Conservation (phyloP, 805 yeast species). For the Kazachstania taianensis region DNA sequence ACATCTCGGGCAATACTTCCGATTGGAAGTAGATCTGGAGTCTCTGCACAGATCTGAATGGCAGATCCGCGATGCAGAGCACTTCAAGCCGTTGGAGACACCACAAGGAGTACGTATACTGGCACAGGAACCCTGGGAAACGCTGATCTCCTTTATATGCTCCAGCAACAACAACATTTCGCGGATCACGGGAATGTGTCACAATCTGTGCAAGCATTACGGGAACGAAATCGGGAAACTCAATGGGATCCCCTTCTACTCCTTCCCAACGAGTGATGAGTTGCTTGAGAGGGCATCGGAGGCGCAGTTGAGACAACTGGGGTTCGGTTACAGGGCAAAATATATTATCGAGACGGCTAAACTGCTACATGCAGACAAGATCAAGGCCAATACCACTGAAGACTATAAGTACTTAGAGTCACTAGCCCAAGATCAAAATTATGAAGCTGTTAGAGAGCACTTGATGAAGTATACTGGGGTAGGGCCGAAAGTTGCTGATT, state of each 20-base stretch:
- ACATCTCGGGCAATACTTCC: constrained; percentile 59
- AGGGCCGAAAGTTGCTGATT: constrained; percentile 97
- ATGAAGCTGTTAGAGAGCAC: constrained; percentile 24
- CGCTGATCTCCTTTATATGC: constrained; percentile 80
- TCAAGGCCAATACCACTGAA: neutral
- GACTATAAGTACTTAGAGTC: neutral
- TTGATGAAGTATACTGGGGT: constrained; percentile 71
- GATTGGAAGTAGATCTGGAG: constrained; percentile 45
- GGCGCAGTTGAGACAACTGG: constrained; percentile 33
- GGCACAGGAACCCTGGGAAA: constrained; percentile 96
- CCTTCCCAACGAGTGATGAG: constrained; percentile 62
- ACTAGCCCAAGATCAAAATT: constrained; percentile 32
- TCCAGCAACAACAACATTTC: constrained; percentile 94
- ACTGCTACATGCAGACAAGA: constrained; percentile 33
- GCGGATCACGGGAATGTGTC: constrained; percentile 88
- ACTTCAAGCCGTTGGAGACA: constrained; percentile 26
- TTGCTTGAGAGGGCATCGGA: constrained; percentile 38
- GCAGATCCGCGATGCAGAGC: constrained; percentile 45
- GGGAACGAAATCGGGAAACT: constrained; percentile 50
- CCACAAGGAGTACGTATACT: constrained; percentile 69
- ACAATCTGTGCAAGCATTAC: constrained; percentile 56
- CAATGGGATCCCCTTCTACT: constrained; percentile 48
- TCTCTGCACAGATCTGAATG: constrained; percentile 48
- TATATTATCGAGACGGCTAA: constrained; percentile 72
- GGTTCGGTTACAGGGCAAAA: constrained; percentile 88